Conservation (phyloP, 108 stramenopile genomes). For the Cylindrotheca fusiformis region DNA sequence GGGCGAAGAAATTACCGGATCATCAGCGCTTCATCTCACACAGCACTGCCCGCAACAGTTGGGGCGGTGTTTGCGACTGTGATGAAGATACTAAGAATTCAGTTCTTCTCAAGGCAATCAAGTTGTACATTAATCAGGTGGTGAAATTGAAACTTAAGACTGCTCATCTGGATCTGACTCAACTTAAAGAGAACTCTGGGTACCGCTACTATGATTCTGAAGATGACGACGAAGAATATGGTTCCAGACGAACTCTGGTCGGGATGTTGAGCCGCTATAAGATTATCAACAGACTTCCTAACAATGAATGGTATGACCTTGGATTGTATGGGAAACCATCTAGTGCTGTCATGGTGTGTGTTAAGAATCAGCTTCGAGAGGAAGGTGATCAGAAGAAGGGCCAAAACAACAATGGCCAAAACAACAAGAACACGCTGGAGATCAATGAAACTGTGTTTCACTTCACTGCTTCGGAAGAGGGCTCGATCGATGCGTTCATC, state of each 20-base stretch:
- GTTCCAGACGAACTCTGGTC: constrained; percentile 16
- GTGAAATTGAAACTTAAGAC: constrained; percentile 19
- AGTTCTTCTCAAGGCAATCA: constrained; percentile 50
- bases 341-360: constrained; percentile 11
- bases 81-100: constrained; percentile 44
- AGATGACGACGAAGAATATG: constrained; percentile 15
- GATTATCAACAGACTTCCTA: constrained; percentile 27
- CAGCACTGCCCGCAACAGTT: constrained; percentile 13
- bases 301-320: constrained; percentile 35
- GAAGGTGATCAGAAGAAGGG: constrained; percentile 15
- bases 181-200: constrained; percentile 13
- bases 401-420: too few relatives aligned
- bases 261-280: constrained; percentile 37
- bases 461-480: constrained; percentile 23
- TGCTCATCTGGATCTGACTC: constrained; percentile 38
- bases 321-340: constrained; percentile 23
- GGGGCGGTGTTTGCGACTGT: constrained; percentile 17
- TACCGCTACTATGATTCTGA: constrained; percentile 20
- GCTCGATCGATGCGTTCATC: constrained; percentile 49
- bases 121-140: constrained; percentile 38
- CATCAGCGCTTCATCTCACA: constrained; percentile 39
- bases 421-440: constrained; percentile 5
- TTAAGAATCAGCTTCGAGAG: constrained; percentile 13
- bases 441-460: constrained; percentile 16
- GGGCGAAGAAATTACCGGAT: not conserved